phyloP scores from a whole-genome alignment of 2,329 filamentous ascomycete genomes.

The Fusarium lateritium region DNA sequence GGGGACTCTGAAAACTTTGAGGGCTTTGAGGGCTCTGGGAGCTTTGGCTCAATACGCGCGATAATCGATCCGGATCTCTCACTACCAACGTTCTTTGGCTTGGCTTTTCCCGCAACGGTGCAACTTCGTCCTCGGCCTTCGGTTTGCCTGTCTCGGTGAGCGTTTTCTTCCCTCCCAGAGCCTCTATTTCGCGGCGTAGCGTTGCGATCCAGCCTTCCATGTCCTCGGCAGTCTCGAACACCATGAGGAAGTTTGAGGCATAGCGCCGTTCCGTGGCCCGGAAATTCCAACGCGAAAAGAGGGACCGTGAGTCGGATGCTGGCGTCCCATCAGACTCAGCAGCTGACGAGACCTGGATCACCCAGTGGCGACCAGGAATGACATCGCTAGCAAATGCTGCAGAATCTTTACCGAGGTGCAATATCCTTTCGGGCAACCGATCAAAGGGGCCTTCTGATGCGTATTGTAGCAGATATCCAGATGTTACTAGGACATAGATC shows the following conservation, averaged over 20 bases:
- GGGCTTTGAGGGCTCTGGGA: slow-evolving; percentile 31
- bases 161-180: slow-evolving; percentile 76
- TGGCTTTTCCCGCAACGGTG: slow-evolving; percentile 55
- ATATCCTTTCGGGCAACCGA: slow-evolving; percentile 79
- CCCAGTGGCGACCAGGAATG: slow-evolving; percentile 85
- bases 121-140: slow-evolving; percentile 58
- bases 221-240: slow-evolving; percentile 79
- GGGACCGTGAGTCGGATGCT: slow-evolving; percentile 68
- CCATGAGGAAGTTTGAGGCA: slow-evolving; percentile 77
- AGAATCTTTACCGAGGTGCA: slow-evolving; percentile 80
- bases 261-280: slow-evolving; percentile 67
- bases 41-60: slow-evolving; percentile 48
- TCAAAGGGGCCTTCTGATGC: slow-evolving; percentile 78
- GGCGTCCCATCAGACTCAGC: slow-evolving; percentile 71
- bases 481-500: slow-evolving; percentile 78
- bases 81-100: slow-evolving; percentile 65
- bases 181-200: slow-evolving; percentile 79
- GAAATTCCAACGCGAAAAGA: slow-evolving; percentile 76
- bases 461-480: slow-evolving; percentile 83
- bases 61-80: slow-evolving; percentile 64
- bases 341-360: slow-evolving; percentile 79
- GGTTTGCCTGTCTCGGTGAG: slow-evolving; percentile 72
- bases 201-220: slow-evolving; percentile 83
- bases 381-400: slow-evolving; percentile 85
- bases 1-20: slow-evolving; percentile 31